Base-by-base conservation (phyloP, 148 eudicot genomes). In the Rhododendron vialii region DNA sequence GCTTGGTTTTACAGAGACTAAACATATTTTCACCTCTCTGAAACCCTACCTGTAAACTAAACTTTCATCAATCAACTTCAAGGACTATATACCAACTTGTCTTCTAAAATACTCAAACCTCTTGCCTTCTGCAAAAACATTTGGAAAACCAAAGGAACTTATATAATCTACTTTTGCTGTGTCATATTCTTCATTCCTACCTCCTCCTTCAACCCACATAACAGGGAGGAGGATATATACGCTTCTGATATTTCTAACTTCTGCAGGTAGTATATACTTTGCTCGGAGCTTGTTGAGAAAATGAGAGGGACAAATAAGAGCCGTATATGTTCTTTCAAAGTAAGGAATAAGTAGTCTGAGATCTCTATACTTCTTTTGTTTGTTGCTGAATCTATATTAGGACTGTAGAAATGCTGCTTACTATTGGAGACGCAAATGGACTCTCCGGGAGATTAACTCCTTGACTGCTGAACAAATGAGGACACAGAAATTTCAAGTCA, bases 381-480 rank as follows among this genome's bases (percentile, higher is more conserved):
- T 74, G 88, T 80, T 74, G 41, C 30, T 61, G 83, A 57, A 82
- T 12, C 89, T 89, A 95, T 83, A 84, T 88, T 28, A 69, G 75
- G 83, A 87, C 89, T 61, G 92, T 81, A 8, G 94, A 90, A 85
- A 91, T 83, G 87, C 91, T 81, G 89, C 87, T 88, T 79, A 82
- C 90, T 13, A 89, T 85, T 35, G 90, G 85, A 50, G 92, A 65
- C 7, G 91, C 89, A 85, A 93, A 93, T 12, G 95, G 95, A 88
- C 91, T 93, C 78, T 94, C 96, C 0, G 98, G 96, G 80, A 93
- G 98, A 89, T 89, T 75, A 33, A 90, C 85, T 86, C 89, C 94
- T 51, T 89, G 91, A 82, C 81, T 88, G 91, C 92, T 90, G 83
- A 77, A 41, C 78, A 43, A 88, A 1, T 67, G 11, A 50, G 33